Conservation (phyloP, 129 eudicot genomes). For the Pittosporum tobira region DNA sequence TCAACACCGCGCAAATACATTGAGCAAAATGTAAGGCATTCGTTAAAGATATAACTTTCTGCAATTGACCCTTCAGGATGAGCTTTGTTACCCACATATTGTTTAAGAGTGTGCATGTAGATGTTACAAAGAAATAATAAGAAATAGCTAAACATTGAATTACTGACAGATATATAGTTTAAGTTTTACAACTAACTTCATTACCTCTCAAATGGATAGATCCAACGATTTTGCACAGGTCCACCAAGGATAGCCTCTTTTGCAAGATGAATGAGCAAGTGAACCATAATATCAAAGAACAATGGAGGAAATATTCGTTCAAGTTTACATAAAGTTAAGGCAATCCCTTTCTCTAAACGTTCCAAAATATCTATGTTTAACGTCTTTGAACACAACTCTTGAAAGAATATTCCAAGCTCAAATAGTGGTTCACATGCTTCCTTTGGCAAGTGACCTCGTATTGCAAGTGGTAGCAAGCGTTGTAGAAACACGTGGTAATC, state of each 20-base stretch:
- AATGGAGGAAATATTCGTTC: background rate
- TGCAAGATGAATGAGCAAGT: background rate
- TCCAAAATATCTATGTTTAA: background rate
- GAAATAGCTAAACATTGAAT: background rate
- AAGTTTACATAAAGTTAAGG: background rate
- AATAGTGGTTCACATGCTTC: too few species aligned
- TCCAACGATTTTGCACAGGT: constrained; percentile 1
- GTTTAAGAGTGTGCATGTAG: background rate
- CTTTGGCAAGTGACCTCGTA: too few species aligned
- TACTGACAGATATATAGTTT: background rate
- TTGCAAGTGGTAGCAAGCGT: background rate
- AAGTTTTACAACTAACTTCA: too few species aligned
- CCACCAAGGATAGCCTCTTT: background rate
- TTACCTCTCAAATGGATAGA: background rate
- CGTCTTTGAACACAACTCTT: background rate
- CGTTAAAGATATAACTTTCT: background rate
- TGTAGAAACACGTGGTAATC: constrained; percentile 12
- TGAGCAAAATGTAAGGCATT: background rate
- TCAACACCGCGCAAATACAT: background rate
- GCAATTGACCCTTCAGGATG: background rate
- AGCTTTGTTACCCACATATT: background rate
- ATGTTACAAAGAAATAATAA: background rate
- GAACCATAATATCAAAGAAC: background rate
- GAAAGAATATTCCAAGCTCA: background rate
- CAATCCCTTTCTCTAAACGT: background rate